Evolutionary conservation across 2,329 filamentous ascomycete genomes (phyloP), one percentile per base, ranked within the genome.

Genomic region (Phaeosphaeriaceae sp.): DNA sequence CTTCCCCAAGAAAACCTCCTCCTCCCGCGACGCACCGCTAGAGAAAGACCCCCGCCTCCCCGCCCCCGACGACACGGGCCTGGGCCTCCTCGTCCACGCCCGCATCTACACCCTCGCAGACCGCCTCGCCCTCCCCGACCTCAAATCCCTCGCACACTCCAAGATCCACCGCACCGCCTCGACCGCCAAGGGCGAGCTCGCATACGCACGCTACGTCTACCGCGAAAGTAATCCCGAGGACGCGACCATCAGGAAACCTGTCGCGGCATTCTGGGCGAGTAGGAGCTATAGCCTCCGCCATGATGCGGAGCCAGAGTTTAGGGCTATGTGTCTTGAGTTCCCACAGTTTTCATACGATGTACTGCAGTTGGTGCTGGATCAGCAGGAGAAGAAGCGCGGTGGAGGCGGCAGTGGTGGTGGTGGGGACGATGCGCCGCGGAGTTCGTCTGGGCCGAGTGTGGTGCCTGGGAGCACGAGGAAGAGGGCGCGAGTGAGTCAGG

Each of bases 321-420:
- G 89, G 76, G 78, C 85, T 47, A 87, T 97, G 78, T 97, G 93
- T 80, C 81, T 97, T 75, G 91, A 97, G 79, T 93, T 89, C 75
- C 93, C 93, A 19, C 90, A 96, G 74, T 97, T 97, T 75, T 91
- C 91, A 72, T 97, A 93, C 81, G 93, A 97, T 77, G 91, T 98
- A 55, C 86, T 97, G 59, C 93, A 88, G 65, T 63, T 92, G 63
- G 80, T 84, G 57, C 78, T 84, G 15, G 82, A 84, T 69, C 76
- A 78, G 63, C 78, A 81, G 65, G 82, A 84, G 75, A 82, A 81
- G 80, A 69, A 76, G 40, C 57, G 58, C 21, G 58, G 63, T 6
- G 51, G 65, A 47, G 60, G 57, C 11, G 63, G 55, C 33, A 68
- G 68, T 25, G 62, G 65, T 45, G 60, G 31, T 17, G 36, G 57